These are phyloP conservation scores for Dactylellina parvicollis DNA, from an alignment of 2,329 filamentous ascomycete species.

Conservation along the genomic window DNA sequence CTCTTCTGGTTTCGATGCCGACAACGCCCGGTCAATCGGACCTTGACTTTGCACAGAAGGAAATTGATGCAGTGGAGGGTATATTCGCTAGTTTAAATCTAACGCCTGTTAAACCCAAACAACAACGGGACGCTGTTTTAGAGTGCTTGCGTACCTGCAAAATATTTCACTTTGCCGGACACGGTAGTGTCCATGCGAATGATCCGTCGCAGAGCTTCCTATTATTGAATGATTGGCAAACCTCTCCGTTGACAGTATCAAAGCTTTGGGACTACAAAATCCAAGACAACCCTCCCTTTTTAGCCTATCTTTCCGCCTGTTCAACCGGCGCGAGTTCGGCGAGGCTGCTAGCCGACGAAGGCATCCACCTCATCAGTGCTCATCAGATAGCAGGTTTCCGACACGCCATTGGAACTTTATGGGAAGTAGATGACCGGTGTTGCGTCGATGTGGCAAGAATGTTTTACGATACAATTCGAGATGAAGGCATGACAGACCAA, in stretches of 20 bases:
- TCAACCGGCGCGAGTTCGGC: conserved; percentile 8
- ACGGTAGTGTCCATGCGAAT: conserved; percentile 58
- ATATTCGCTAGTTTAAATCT: conserved; percentile 2
- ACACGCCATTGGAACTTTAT: conserved; percentile 61
- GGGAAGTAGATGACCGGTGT: conserved; percentile 59
- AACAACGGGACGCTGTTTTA: conserved; percentile 57
- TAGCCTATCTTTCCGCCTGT: conserved; percentile 28
- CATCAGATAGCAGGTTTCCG: conserved; percentile 19
- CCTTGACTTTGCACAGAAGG: conserved; percentile 2
- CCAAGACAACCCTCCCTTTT: conserved; percentile 18
- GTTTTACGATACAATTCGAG: conserved; percentile 11
- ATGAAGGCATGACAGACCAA: conserved; percentile 3
- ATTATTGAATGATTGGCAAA: conserved; percentile 55
- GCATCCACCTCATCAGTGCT: conserved; percentile 12
- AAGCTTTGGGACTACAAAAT: conserved; percentile 1
- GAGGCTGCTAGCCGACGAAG: conserved; percentile 11
- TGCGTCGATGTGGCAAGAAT: conserved; percentile 55
- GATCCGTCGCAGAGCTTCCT: conserved; percentile 60
- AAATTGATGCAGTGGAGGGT: neutral
- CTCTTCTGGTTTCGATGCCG: conserved; percentile 59
- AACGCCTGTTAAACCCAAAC: neutral
- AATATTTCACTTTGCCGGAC: conserved; percentile 64
- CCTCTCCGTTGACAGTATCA: conserved; percentile 4
- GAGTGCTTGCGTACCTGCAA: conserved; percentile 56
- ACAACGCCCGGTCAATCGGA: conserved; percentile 55